Percentiles rank a stretch among this genome's conserved stretches.
phyloP scores from a whole-genome alignment of 1,284 basidiomycete genomes.

The Thecaphora frezii region DNA sequence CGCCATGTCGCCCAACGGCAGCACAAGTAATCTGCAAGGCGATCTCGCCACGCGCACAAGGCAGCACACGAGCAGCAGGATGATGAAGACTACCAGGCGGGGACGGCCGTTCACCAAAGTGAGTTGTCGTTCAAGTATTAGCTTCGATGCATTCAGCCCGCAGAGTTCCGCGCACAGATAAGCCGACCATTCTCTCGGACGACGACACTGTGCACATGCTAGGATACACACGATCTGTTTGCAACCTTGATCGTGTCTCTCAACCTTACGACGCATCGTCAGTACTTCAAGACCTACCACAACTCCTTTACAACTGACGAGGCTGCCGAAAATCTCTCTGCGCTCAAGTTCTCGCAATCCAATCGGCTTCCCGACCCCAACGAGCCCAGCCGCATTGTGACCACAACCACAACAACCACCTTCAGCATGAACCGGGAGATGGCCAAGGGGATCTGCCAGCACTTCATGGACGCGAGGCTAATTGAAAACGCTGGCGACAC shows the following conservation, averaged over 20 bases:
- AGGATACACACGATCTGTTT: constrained; percentile 98
- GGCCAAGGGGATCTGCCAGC: constrained; percentile 98
- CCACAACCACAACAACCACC: constrained; percentile 97
- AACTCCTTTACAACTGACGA: constrained; percentile 97
- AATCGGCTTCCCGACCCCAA: constrained; percentile 96
- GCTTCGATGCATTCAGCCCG: no score
- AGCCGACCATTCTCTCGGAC: no score
- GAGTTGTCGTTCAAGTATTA: no score
- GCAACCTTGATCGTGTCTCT: constrained; percentile 94
- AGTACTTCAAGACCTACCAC: constrained; percentile 90
- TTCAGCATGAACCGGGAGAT: constrained; percentile 99
- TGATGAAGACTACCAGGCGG: constrained; percentile 54
- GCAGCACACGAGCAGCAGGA: constrained; percentile 52
- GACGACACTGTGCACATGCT: constrained; percentile 14
- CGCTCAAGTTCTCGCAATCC: constrained; percentile 97
- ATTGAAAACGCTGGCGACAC: constrained; percentile 95
- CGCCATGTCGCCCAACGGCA: constrained; percentile 29
- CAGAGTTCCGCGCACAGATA: no score
- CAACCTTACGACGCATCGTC: constrained; percentile 82
- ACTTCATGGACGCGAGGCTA: constrained; percentile 97
- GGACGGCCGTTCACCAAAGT: constrained; percentile 49
- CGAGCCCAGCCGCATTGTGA: constrained; percentile 93
- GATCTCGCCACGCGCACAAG: constrained; percentile 38
- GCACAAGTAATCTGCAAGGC: constrained; percentile 31
- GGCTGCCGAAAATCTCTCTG: constrained; percentile 87